Base-by-base conservation (phyloP, 1,284 basidiomycete genomes). In the Leccinum cinnamomeum region DNA sequence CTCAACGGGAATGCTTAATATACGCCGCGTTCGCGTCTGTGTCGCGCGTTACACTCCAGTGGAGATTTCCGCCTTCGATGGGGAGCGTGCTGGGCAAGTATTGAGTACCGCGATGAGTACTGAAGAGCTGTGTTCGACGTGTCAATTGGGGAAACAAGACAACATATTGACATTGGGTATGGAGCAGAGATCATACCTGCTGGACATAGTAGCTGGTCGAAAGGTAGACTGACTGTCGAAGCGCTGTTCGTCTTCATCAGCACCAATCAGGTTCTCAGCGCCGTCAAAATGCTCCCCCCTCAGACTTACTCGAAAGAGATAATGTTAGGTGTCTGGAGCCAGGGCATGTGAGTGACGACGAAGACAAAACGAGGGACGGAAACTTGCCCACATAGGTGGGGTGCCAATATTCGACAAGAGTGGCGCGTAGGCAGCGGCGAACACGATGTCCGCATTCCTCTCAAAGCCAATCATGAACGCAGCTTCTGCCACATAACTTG, bases 391-490 rank as follows among this genome's bases (percentile, higher is more conserved):
- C 78, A 85, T 83, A 12, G 51, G 51, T 30, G 81, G 79, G 51
- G 76, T 73, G 54, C 78, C 81, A 18, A 86, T 78, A 66, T 87
- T 84, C 67, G 82, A 80, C 28, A 89, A 74, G 6, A 90, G 75
- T 4, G 88, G 88, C 1, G 87, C 86, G 74, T 90, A 91, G 2
- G 87, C 82, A 0, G 88, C 83, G 8, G 87, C 86, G 65, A 90
- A 90, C 8, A 83, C 80, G 55, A 85, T 78, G 65, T 83, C 80
- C 55, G 76, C 76, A 65, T 85, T 81, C 46, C 82, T 79, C 72
- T 92, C 89, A 5, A 90, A 71, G 3, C 87, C 88, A 2, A 85
- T 89, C 85, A 91, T 90, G 72, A 86, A 91, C 0, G 85, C 86
- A 3, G 87, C 89, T 72, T 91, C 90, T 16, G 77, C 79, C 10